These are phyloP conservation scores for Lactifluus piperatus DNA, from an alignment of 768 basidiomycete genomes.

Conservation along the genomic window DNA sequence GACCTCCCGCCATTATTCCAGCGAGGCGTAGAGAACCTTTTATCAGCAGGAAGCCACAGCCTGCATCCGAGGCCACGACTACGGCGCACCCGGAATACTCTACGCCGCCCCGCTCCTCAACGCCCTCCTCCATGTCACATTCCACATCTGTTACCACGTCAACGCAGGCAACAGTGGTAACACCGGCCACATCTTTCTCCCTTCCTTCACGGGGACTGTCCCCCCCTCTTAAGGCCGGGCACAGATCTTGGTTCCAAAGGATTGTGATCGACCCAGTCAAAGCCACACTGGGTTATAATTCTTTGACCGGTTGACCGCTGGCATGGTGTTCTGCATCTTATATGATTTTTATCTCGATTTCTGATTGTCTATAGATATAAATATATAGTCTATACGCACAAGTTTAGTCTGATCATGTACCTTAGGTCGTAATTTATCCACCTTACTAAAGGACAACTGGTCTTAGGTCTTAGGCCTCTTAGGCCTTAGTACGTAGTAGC, in stretches of 20 bases:
- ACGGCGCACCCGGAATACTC: background rate
- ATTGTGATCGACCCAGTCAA: constrained; percentile 9
- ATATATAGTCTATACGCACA: background rate
- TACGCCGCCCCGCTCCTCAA: constrained; percentile 10
- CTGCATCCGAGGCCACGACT: background rate
- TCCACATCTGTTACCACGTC: background rate
- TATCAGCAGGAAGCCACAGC: constrained; percentile 15
- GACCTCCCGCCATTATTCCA: background rate
- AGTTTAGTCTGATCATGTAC: too few relatives aligned
- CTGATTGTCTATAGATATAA: too few relatives aligned
- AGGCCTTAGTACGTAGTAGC: too few relatives aligned
- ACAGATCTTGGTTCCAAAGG: constrained; percentile 13
- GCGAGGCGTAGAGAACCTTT: constrained; percentile 3
- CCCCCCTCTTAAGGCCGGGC: background rate
- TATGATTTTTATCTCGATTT: background rate
- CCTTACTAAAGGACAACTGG: too few relatives aligned
- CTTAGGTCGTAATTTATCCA: too few relatives aligned
- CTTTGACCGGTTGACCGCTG: background rate
- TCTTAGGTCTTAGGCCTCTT: too few relatives aligned
- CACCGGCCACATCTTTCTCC: constrained; percentile 12
- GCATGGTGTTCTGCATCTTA: background rate
- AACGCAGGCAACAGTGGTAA: background rate
- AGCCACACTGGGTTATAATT: constrained; percentile 6
- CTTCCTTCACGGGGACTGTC: constrained; percentile 5
- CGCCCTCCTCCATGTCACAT: constrained; percentile 12